A percentile compares a stretch with the other conserved stretches of the same genome.
Evolutionary conservation across 2,329 filamentous ascomycete species (phyloP).

Genomic region (Pseudocercospora vitis): DNA sequence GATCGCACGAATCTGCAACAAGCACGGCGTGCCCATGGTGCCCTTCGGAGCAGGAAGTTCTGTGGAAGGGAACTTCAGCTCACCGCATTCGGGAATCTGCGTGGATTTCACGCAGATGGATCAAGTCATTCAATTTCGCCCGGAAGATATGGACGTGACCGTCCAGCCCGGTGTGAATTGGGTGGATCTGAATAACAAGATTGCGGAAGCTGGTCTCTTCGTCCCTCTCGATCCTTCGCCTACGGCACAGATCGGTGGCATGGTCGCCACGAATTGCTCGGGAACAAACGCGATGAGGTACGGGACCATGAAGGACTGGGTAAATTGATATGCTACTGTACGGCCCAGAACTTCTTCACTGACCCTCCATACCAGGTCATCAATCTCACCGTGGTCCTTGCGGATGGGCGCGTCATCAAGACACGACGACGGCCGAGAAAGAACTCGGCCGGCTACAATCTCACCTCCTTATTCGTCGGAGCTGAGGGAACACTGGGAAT

Average conservation of each 20-base stretch:
- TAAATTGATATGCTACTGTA: background rate
- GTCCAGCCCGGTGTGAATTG: slow-evolving; percentile 91
- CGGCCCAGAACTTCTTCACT: background rate
- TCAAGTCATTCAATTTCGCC: slow-evolving; percentile 73
- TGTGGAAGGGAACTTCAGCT: slow-evolving; percentile 85
- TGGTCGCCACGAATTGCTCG: slow-evolving; percentile 73
- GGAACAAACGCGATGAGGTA: slow-evolving; percentile 72
- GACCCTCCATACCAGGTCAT: slow-evolving; percentile 49
- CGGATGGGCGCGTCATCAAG: slow-evolving; percentile 77
- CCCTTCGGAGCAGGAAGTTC: slow-evolving; percentile 26
- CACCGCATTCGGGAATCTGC: slow-evolving; percentile 81
- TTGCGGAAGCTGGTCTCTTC: slow-evolving; percentile 74
- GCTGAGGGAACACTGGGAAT: slow-evolving; percentile 79
- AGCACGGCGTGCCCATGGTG: slow-evolving; percentile 23
- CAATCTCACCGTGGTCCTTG: slow-evolving; percentile 76
- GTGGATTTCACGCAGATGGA: slow-evolving; percentile 91
- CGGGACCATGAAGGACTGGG: slow-evolving; percentile 86
- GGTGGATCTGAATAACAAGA: slow-evolving; percentile 80
- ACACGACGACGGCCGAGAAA: slow-evolving; percentile 74
- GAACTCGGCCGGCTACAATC: slow-evolving; percentile 78
- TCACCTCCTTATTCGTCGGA: slow-evolving; percentile 76
- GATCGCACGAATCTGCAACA: slow-evolving; percentile 22
- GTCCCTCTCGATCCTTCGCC: slow-evolving; percentile 88
- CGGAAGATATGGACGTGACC: slow-evolving; percentile 87
- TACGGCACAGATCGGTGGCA: slow-evolving; percentile 73